A percentile compares a stretch with the other conserved stretches of the same genome.
Evolutionary conservation across 495 filamentous ascomycete species (phyloP).

Genomic region (Hamigera avellanea): DNA sequence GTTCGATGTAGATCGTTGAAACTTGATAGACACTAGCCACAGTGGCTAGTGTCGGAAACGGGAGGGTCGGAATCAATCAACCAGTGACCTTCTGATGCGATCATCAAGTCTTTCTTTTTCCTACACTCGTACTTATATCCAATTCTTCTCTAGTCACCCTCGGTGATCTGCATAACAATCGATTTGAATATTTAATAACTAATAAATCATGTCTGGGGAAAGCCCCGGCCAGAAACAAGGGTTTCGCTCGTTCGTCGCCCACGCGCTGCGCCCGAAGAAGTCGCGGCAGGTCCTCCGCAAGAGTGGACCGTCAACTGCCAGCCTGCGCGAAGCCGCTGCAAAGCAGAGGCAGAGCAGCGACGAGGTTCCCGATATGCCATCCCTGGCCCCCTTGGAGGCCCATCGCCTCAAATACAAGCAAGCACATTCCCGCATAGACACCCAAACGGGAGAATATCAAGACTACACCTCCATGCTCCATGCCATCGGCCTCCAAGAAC

Average conservation of each 20-base stretch:
- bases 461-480: slow-evolving; percentile 40
- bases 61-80: neutral
- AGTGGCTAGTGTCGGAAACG: too few species aligned
- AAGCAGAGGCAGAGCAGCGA: neutral
- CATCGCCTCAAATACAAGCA: slow-evolving; percentile 29
- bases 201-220: slow-evolving; percentile 21
- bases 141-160: too few species aligned
- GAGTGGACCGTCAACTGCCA: slow-evolving; percentile 17
- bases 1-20: too few species aligned
- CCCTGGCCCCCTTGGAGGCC: slow-evolving; percentile 24
- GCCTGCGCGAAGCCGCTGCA: slow-evolving; percentile 11
- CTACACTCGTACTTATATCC: too few species aligned
- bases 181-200: too few species aligned
- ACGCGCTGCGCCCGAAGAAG: slow-evolving; percentile 32
- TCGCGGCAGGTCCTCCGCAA: slow-evolving; percentile 36
- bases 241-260: slow-evolving; percentile 22
- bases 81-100: too few species aligned
- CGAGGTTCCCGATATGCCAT: slow-evolving; percentile 23
- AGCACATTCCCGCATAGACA: slow-evolving; percentile 21
- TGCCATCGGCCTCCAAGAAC: slow-evolving; percentile 28
- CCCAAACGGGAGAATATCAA: slow-evolving; percentile 35
- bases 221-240: slow-evolving; percentile 23
- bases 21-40: too few species aligned
- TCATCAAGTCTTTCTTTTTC: too few species aligned
- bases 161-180: too few species aligned